Base-by-base conservation (phyloP, 805 yeast genomes). In the Sporopachydermia quercuum region DNA sequence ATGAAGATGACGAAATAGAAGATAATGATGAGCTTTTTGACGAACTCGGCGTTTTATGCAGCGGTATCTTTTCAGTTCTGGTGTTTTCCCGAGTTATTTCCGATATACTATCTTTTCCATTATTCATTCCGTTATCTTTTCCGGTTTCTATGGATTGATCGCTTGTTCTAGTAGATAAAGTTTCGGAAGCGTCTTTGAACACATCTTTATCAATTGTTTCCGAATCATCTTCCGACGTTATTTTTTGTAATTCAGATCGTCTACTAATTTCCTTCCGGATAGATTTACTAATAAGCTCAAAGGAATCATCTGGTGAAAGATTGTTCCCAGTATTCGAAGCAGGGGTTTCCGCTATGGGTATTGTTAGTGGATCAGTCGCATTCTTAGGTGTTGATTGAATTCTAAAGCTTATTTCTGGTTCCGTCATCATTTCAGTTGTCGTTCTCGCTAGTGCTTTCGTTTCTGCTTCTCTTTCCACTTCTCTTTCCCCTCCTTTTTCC, bases 281-380 rank as follows among this genome's bases (percentile, higher is more conserved):
- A 2, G 70, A 66, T 3, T 61, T 58, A 43, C 66, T 60, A n/a
- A 67, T 67, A 0, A 69, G 69, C 42, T 65, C 67, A 43, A 67
- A 66, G 4, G 72, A 68, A 39, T 60, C 62, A 35, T 65, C 68
- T 8, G 42, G 39, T 4, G 53, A 48, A 5, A 48, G 47, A 19
- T 49, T 49, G 16, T n/a, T n/a, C n/a, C n/a, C n/a, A n/a, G n/a
- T n/a, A n/a, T n/a, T n/a, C n/a, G n/a, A n/a, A n/a, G n/a, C 6
- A 8, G 6, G n/a, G 15, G 18, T 5, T 5, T 11, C 39, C 2
- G 37, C 17, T 3, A 38, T 36, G 8, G 37, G 23, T 11, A 43
- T 23, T 19, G 34, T n/a, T n/a, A n/a, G n/a, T n/a, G n/a, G n/a
- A n/a, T n/a, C n/a, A n/a, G n/a, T n/a, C n/a, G n/a, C n/a, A n/a